phyloP scores from a whole-genome alignment of 2,329 filamentous ascomycete species.

The Diaporthe citri region DNA sequence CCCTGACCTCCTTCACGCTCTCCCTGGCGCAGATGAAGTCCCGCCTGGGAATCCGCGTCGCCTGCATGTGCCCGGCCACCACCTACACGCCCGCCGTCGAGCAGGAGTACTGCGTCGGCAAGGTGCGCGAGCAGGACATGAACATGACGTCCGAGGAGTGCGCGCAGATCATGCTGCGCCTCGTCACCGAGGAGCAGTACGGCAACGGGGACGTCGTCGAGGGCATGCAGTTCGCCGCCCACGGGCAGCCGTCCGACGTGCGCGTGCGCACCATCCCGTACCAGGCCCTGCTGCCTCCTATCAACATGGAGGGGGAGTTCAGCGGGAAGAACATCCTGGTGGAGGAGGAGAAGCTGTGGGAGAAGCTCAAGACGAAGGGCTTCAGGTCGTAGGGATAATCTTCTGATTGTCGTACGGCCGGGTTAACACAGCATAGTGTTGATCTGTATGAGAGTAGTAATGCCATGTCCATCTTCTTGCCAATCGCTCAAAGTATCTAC shows the following conservation, averaged over 20 bases:
- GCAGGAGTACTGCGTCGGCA: conserved; percentile 36
- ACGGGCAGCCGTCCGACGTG: conserved; percentile 33
- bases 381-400: neutral
- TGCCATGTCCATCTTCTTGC: neutral
- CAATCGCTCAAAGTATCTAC: too few species aligned
- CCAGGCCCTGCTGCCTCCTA: conserved; percentile 34
- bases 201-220: conserved; percentile 37
- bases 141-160: conserved; percentile 39
- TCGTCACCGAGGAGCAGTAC: conserved; percentile 36
- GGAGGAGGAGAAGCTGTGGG: conserved; percentile 41
- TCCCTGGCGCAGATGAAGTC: conserved; percentile 37
- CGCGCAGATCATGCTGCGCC: conserved; percentile 35
- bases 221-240: conserved; percentile 36
- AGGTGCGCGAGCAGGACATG: conserved; percentile 36
- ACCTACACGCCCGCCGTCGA: conserved; percentile 36
- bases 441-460: neutral
- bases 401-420: too few species aligned
- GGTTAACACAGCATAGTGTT: neutral
- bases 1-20: conserved; percentile 41
- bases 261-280: conserved; percentile 35
- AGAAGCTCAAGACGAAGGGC: conserved; percentile 39
- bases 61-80: conserved; percentile 38
- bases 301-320: conserved; percentile 38
- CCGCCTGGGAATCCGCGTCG: conserved; percentile 34
- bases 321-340: conserved; percentile 41